Conservation (phyloP, 352 stramenopile species). For the Pythium chondricola region DNA sequence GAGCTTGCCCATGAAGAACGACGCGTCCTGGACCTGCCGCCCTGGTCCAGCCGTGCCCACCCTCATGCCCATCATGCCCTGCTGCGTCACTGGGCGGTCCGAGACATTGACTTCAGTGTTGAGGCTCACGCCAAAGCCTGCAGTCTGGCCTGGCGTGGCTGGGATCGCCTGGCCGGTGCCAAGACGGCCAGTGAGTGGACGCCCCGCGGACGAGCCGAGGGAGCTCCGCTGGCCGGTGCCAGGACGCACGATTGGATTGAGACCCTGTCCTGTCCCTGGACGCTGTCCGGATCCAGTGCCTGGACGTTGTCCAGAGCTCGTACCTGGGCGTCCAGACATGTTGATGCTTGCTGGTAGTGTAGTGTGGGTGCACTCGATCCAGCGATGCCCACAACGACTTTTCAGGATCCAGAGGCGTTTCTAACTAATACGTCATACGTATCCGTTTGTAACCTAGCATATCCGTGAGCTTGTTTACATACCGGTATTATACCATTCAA, state of each 20-base stretch:
- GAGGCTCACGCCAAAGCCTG: slow-evolving; percentile 71
- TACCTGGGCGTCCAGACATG: slow-evolving; percentile 39
- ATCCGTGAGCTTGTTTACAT: too few relatives aligned
- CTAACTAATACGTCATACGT: too few relatives aligned
- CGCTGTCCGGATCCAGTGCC: slow-evolving; percentile 43
- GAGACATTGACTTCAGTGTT: slow-evolving; percentile 90
- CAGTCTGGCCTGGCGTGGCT: slow-evolving; percentile 59
- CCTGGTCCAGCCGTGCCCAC: slow-evolving; percentile 56
- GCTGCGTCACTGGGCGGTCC: slow-evolving; percentile 88
- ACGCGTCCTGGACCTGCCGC: slow-evolving; percentile 84
- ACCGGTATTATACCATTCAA: too few relatives aligned
- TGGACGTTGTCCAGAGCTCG: slow-evolving; percentile 46
- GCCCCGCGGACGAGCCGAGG: slow-evolving; percentile 40
- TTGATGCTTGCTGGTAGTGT: not conserved
- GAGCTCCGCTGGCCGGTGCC: slow-evolving; percentile 47
- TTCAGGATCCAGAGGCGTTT: too few relatives aligned
- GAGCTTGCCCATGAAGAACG: slow-evolving; percentile 88
- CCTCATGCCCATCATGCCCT: slow-evolving; percentile 91
- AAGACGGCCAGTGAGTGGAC: slow-evolving; percentile 49
- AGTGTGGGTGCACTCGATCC: not conserved
- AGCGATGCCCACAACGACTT: slow-evolving; percentile 10
- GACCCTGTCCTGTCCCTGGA: slow-evolving; percentile 49
- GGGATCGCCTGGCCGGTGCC: slow-evolving; percentile 48
- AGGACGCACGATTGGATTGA: slow-evolving; percentile 55
- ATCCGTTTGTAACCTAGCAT: too few relatives aligned